These are phyloP conservation scores for Teratosphaeriaceae sp. DNA, from an alignment of 2,329 filamentous ascomycete species.

Conservation along the genomic window DNA sequence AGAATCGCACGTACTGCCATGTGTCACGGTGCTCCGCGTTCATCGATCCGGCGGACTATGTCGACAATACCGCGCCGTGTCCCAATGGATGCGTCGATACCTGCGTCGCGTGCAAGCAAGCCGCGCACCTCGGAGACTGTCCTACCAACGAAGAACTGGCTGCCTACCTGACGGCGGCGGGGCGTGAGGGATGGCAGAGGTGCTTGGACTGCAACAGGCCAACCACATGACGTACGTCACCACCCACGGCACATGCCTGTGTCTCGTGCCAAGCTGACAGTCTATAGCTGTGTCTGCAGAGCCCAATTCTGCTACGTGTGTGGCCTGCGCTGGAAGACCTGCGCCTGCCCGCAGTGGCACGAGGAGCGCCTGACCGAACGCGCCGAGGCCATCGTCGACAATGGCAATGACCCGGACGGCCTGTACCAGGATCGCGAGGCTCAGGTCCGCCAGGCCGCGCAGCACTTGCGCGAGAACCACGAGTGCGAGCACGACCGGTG, in stretches of 20 bases:
- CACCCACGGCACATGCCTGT: no score
- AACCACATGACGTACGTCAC: conserved; percentile 10
- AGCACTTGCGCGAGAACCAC: conserved; percentile 6
- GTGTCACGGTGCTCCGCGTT: conserved; percentile 39
- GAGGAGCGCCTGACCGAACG: conserved; percentile 15
- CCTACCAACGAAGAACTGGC: not conserved
- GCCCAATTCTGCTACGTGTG: conserved; percentile 23
- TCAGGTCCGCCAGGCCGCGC: not conserved
- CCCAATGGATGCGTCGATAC: not conserved
- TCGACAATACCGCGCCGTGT: not conserved
- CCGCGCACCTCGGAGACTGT: not conserved
- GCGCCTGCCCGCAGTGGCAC: conserved; percentile 14
- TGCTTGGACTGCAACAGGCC: conserved; percentile 1
- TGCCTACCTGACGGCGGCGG: not conserved
- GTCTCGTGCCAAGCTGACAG: no score
- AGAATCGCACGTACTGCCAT: conserved; percentile 46
- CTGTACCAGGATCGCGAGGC: not conserved
- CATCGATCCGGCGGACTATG: conserved; percentile 30
- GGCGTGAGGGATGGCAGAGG: conserved; percentile 2
- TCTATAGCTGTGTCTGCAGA: conserved; percentile 7
- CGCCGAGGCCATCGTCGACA: conserved; percentile 1
- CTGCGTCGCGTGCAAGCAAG: conserved; percentile 1
- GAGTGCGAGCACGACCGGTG: conserved; percentile 3
- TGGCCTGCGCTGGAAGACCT: conserved; percentile 17
- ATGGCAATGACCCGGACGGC: not conserved